Evolutionary conservation across 202 grass and related monocot genomes (phyloP), one percentile per base, ranked within the genome.

Genomic region (Carex sylvatica): DNA sequence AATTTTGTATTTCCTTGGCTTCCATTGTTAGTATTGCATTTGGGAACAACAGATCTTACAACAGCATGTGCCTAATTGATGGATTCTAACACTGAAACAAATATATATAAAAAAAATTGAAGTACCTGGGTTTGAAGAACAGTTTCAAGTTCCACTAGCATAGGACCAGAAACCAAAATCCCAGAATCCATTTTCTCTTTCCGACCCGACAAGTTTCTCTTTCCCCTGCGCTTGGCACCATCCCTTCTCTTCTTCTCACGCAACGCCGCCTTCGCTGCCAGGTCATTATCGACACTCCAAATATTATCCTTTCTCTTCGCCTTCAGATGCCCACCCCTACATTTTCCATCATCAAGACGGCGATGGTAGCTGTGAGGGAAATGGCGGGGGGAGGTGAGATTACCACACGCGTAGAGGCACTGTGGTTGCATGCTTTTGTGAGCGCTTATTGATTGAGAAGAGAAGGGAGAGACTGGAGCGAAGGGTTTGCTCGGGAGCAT

Each of bases 101-200:
- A 70, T 70, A 46, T 20, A 70, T 33, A 38, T 5, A 44, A 42
- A 70, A 70, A 40, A 69, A 8, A 46, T 13, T 69, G 18, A 76
- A 71, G 42, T 69, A 95, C 93, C 96, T 99, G 93, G 40, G 96
- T 92, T 51, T 99, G 96, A 44, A 96, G 91, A 66, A 99, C 89
- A 10, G 84, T 90, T 87, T 99, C 96, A 80, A 99, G 84, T 82
- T 99, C 92, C 88, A 96, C 70, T 1, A 99, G 84, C 96, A 99
- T 99, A 55, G 91, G 79, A 8, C 96, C 87, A 6, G 96, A 99
- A 56, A 95, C 86, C 65, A 93, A 55, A 91, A 99, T 78, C 69
- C 80, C 86, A n/a, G 74, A 79, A 26, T 89, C 80, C 35, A 77
- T 78, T 49, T 86, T 87, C 83, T 76, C 85, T 82, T 78, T 89